Conservation (phyloP, 768 basidiomycete species). For the Porpolomopsis calyptriformis region DNA sequence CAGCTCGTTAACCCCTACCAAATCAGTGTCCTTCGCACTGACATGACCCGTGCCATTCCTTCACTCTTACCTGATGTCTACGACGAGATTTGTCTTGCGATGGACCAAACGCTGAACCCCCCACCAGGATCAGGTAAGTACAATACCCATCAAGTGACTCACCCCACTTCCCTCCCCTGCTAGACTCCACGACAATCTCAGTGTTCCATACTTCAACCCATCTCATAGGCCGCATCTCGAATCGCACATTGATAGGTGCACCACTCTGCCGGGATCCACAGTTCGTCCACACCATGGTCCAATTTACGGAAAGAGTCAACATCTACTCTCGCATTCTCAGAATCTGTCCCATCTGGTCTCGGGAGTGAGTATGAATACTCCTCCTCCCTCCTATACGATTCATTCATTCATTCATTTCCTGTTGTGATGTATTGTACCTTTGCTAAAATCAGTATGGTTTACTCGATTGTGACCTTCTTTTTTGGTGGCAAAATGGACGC, state of each 20-base stretch:
- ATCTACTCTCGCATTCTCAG: conserved; percentile 3
- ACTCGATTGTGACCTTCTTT: conserved; percentile 2
- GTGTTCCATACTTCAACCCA: not conserved
- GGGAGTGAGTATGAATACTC: not conserved
- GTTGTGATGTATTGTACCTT: not conserved
- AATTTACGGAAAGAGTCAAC: not conserved
- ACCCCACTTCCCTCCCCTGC: no score
- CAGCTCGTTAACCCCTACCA: conserved; percentile 2
- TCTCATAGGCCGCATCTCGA: conserved; percentile 5
- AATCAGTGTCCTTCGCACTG: not conserved
- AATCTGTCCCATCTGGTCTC: not conserved
- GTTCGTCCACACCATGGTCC: conserved; percentile 2
- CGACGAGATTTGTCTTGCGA: conserved; percentile 3
- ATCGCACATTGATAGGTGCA: conserved; percentile 4
- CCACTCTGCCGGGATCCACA: conserved; percentile 4
- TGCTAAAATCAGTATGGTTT: not conserved
- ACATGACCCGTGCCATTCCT: conserved; percentile 5
- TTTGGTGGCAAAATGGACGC: conserved; percentile 6
- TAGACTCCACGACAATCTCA: conserved; percentile 1
- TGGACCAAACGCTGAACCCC: conserved; percentile 2
- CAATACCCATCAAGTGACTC: no score
- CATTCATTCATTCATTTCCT: no score
- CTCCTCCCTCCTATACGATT: not conserved
- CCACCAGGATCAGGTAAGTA: not conserved
- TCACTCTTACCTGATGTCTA: conserved; percentile 2